Evolutionary conservation across 805 yeast genomes (phyloP).

Genomic region (Saturnispora sanitii): DNA sequence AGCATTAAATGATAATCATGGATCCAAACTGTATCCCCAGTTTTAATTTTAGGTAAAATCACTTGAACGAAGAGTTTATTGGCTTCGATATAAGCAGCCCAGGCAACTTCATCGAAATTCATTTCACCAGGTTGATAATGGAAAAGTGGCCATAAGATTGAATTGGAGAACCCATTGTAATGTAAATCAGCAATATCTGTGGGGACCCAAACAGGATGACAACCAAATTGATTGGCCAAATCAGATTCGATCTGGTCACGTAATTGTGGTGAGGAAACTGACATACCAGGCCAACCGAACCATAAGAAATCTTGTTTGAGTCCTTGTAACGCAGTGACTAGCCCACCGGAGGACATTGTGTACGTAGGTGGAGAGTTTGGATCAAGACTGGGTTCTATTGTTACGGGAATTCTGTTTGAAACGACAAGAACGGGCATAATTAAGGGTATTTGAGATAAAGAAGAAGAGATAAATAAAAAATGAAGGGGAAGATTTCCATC

Average conservation of each 20-base stretch:
- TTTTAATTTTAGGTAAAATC: conserved; percentile 59
- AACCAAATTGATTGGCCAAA: conserved; percentile 66
- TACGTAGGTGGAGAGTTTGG: conserved; percentile 51
- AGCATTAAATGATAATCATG: conserved; percentile 97
- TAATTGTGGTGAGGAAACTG: conserved; percentile 63
- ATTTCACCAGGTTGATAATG: conserved; percentile 99
- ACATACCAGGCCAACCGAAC: conserved; percentile 98
- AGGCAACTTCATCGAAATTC: conserved; percentile 93
- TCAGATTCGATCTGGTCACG: conserved; percentile 60
- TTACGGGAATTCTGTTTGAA: conserved; percentile 91
- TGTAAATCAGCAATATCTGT: conserved; percentile 92
- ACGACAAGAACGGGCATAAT: conserved; percentile 58
- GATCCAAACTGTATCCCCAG: conserved; percentile 90
- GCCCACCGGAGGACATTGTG: conserved; percentile 93
- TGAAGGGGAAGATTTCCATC: background rate
- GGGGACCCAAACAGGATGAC: conserved; percentile 79
- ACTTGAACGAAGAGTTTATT: conserved; percentile 71
- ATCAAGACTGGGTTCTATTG: conserved; percentile 49
- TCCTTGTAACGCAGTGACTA: conserved; percentile 93
- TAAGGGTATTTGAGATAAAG: background rate
- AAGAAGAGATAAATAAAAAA: background rate
- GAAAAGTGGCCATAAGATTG: conserved; percentile 94
- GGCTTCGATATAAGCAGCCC: conserved; percentile 97
- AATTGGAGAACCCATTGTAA: conserved; percentile 91
- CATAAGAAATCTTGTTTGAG: conserved; percentile 85